Base-by-base conservation (phyloP, 768 basidiomycete genomes). In the Fistulinella prunicolor region DNA sequence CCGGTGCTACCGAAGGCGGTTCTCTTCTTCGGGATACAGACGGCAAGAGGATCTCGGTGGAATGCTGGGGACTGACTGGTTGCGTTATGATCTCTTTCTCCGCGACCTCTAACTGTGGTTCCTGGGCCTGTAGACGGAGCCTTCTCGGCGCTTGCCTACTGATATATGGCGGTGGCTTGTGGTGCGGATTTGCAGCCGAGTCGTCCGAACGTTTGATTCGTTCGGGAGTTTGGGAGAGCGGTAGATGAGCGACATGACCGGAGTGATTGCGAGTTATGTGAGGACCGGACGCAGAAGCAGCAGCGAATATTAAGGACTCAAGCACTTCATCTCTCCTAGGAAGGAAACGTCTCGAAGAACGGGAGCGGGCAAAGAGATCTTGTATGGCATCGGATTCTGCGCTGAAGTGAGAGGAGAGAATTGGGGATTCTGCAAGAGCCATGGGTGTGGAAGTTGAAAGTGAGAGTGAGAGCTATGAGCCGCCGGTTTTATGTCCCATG, bases 241-340 rank as follows among this genome's bases (percentile, higher is more conserved):
- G 84, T 1, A 45, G 29, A 57, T 82, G 83, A 66, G 85, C 82
- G 58, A 86, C 85, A 64, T 94, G 92, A 41, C 84, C 78, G 60
- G 87, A 89, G 64, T 94, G 92, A 58, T 93, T 89, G 38, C 89
- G 78, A 32, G 92, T 93, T 46, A 87, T 76, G 52, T 89, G 80
- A 9, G 87, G 85, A 4, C 83, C 84, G 1, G 86, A 83, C 0
- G 86, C 83, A 9, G 79, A 76, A 6, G 83, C 88, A 0, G 86
- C 85, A 23, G 87, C 89, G 46, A 93, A 78, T 44, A 93, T 72
- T 6, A 93, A 72, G 17, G 89, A 85, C 61, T 93, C 89, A 34
- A 93, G 76, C 0, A 81, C 78, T 6, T 86, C 82, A 64, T 91
- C 87, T 35, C 85, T 75, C 38, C 83, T 73, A 32, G 77, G 71